These are phyloP conservation scores for Pseudisothecium myosuroides DNA, from an alignment of 225 moss, liverwort and hornwort species.

Conservation along the genomic window DNA sequence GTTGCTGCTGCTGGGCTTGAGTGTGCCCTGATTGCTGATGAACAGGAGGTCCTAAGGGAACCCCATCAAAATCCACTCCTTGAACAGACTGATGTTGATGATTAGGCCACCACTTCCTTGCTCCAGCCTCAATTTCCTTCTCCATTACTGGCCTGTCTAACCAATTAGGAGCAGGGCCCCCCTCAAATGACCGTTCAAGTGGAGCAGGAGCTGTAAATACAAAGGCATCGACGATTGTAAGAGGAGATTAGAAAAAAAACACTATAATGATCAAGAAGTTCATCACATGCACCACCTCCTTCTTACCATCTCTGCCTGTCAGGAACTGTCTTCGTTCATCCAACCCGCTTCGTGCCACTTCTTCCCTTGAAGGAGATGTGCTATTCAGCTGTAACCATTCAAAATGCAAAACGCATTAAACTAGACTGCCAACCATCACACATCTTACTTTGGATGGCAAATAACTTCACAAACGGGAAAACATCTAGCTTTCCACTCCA, in stretches of 20 bases:
- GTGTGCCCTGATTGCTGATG: slow-evolving; percentile 35
- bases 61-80: slow-evolving; percentile 41
- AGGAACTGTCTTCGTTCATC: slow-evolving; percentile 33
- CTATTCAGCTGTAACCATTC: slow-evolving; percentile 31
- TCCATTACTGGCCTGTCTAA: slow-evolving; percentile 41
- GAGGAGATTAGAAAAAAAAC: neutral
- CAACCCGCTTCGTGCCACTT: slow-evolving; percentile 13
- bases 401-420: neutral
- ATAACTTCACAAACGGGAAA: neutral
- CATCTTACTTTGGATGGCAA: neutral
- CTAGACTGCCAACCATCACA: neutral
- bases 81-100: slow-evolving; percentile 44
- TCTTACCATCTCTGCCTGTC: slow-evolving; percentile 28
- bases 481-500: neutral
- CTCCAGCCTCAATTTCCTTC: slow-evolving; percentile 43
- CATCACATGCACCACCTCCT: neutral
- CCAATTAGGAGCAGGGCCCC: slow-evolving; percentile 40
- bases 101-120: slow-evolving; percentile 67
- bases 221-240: neutral
- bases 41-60: slow-evolving; percentile 28
- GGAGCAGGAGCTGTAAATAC: neutral
- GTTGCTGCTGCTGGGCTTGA: slow-evolving; percentile 45
- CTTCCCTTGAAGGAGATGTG: slow-evolving; percentile 25
- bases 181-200: slow-evolving; percentile 43
- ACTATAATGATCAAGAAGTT: neutral